Conservation (phyloP, 2,329 filamentous ascomycete species). For the Penicillium sp. region DNA sequence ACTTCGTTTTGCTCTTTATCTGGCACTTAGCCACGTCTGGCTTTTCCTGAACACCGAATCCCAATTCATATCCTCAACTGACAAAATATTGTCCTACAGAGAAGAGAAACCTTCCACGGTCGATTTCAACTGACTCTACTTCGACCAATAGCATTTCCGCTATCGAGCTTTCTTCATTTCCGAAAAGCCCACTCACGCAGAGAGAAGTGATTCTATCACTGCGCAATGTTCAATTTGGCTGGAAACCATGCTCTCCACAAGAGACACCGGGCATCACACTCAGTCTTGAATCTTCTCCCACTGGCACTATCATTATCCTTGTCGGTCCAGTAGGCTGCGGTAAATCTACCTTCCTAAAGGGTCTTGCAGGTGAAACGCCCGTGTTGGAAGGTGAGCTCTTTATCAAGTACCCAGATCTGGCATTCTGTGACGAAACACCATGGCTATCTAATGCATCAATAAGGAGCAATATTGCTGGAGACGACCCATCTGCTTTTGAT, state of each 20-base stretch:
- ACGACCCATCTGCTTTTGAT: constrained; percentile 13
- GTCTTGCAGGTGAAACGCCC: constrained; percentile 32
- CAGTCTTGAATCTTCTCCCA: neutral
- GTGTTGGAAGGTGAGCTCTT: constrained; percentile 14
- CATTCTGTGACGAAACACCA: constrained; percentile 30
- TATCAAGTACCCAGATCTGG: constrained; percentile 18
- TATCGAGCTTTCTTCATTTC: neutral
- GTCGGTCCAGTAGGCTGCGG: constrained; percentile 51
- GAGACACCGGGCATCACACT: neutral
- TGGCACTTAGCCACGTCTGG: neutral
- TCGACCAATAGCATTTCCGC: neutral
- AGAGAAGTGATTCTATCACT: neutral
- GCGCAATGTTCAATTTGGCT: neutral
- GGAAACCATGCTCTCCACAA: neutral
- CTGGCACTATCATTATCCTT: constrained; percentile 38
- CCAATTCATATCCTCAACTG: neutral
- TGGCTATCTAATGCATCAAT: constrained; percentile 31
- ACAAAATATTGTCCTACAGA: neutral
- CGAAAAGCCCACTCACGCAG: neutral
- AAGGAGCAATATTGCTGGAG: constrained; percentile 30
- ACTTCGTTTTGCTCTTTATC: neutral
- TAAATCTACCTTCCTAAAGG: constrained; percentile 47
- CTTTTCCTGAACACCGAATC: neutral
- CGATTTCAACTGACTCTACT: neutral
- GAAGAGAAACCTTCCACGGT: neutral